Base-by-base conservation (phyloP, 2,329 filamentous ascomycete genomes). In the Cyphellophora europaea region DNA sequence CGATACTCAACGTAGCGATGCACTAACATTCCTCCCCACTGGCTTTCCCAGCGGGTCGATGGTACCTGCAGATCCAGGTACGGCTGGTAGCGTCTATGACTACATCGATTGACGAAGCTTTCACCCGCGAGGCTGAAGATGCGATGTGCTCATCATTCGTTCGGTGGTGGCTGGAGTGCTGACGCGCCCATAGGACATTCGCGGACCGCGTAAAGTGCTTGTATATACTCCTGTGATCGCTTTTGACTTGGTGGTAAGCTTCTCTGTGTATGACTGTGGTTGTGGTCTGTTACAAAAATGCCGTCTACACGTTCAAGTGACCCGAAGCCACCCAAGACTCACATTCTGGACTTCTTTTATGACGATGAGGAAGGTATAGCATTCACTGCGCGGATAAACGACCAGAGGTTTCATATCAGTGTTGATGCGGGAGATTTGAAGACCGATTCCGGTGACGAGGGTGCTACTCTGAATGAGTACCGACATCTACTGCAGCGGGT, bases 311-410 rank as follows among this genome's bases (percentile, higher is more conserved):
- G 21, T 8, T 25, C 21, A 8, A 25, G n/a, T 8, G 21, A 25
- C n/a, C 21, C 21, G 8, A 8, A 25, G 21, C 21, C 21, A 8
- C 21, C 21, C 21, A 25, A 25, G 21, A 25, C 21, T 25, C 33
- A 40, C 18, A 11, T 37, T 15, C 30, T 40, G n/a, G 27, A 40
- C 28, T 40, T 40, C 33, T 36, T 32, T n/a, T 40, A 33, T 18
- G 37, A 40, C 19, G 28, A 37, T 6, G 10, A 29, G 8, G 33
- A 40, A 14, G 12, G 15, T 11, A 36, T 25, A 14, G 37, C 33
- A 4, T 27, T 40, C 6, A 40, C 37, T 18, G 29, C 19, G 3
- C 29, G 35, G 3, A 32, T 40, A 13, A 40, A 40, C 17, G 30
- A 28, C 15, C 19, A 31, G 11, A 29, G 37, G 14, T 36, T 40